Conservation (phyloP, 345 rosid species). For the Salix caprea region DNA sequence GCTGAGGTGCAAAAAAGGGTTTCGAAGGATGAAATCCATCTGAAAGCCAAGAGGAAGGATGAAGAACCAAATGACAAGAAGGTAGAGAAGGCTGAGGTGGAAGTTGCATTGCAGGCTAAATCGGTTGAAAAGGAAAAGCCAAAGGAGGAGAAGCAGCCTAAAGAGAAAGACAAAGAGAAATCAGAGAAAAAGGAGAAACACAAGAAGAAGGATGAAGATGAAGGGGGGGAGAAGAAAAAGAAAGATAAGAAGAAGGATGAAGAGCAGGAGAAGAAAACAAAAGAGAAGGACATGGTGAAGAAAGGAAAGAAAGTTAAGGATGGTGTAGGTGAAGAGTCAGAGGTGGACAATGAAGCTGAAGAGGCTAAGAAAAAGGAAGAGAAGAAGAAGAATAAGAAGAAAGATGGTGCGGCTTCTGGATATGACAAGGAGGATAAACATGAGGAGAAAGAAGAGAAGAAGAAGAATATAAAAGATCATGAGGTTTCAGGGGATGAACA, state of each 20-base stretch:
- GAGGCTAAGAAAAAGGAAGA: slow-evolving; percentile 17
- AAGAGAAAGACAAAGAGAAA: slow-evolving; percentile 5
- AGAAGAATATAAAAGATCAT: slow-evolving; percentile 9
- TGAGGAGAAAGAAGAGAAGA: slow-evolving; percentile 3
- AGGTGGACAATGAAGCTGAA: slow-evolving; percentile 3
- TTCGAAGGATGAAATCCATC: slow-evolving; percentile 51
- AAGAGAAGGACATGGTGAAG: not conserved
- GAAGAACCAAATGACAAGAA: slow-evolving; percentile 24
- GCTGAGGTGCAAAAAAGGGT: slow-evolving; percentile 31
- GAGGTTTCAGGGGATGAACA: slow-evolving; percentile 8
- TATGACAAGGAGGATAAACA: not conserved
- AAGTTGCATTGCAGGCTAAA: slow-evolving; percentile 56
- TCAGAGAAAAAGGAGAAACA: slow-evolving; percentile 3
- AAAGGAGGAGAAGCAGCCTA: slow-evolving; percentile 3
- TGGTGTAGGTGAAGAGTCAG: not conserved
- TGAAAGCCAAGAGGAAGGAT: slow-evolving; percentile 49
- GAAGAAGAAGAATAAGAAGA: slow-evolving; percentile 5
- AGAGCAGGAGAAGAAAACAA: not conserved
- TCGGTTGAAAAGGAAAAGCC: slow-evolving; percentile 50
- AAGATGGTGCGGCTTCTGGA: not conserved
- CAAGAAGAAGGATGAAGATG: not conserved
- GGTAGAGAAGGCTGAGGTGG: slow-evolving; percentile 38
- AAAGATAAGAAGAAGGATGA: not conserved
- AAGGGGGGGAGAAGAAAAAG: not conserved
- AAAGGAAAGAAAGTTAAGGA: not conserved